A percentile compares a stretch with the other conserved stretches of the same genome.
Evolutionary conservation across 202 grass and related monocot genomes (phyloP).

Genomic region (Sporobolus alterniflorus): DNA sequence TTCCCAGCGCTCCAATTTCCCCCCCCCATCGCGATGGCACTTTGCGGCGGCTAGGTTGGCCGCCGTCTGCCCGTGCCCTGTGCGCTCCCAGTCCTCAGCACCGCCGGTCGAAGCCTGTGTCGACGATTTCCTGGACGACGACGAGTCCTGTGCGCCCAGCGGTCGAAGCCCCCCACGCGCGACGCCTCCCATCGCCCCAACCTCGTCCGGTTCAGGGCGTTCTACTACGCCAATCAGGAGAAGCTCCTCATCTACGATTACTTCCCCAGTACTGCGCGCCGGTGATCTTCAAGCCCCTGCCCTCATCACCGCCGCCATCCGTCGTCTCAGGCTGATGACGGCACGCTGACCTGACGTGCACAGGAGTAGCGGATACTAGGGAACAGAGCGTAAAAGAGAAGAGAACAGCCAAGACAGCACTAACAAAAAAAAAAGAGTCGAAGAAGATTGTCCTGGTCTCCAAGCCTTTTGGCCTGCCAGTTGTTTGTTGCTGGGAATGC

Average conservation of each 20-base stretch:
- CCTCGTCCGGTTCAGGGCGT: slow-evolving; percentile 69
- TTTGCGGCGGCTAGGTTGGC: too few relatives aligned
- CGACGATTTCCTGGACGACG: too few relatives aligned
- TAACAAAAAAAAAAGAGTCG: slow-evolving; percentile 9
- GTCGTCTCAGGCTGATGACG: neutral
- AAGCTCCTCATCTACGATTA: slow-evolving; percentile 94
- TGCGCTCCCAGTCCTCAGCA: too few relatives aligned
- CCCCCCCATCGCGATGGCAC: too few relatives aligned
- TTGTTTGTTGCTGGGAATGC: slow-evolving; percentile 19
- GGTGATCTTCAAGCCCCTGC: slow-evolving; percentile 54
- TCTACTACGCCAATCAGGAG: slow-evolving; percentile 93
- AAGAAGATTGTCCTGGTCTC: neutral
- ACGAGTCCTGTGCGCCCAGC: too few relatives aligned
- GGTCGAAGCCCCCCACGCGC: too few relatives aligned
- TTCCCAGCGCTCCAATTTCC: too few relatives aligned
- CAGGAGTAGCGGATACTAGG: neutral
- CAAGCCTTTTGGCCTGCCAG: slow-evolving; percentile 8
- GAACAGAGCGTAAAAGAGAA: neutral
- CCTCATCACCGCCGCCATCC: neutral
- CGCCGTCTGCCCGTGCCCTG: too few relatives aligned
- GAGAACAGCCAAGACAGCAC: slow-evolving; percentile 12
- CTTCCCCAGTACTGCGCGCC: slow-evolving; percentile 83
- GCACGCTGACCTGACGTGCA: neutral
- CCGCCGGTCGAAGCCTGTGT: too few relatives aligned
- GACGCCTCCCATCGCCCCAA: slow-evolving; percentile 71